Evolutionary conservation across 2,329 filamentous ascomycete genomes (phyloP), one percentile per base, ranked within the genome.

Genomic region (Nigrospora sphaerica): DNA sequence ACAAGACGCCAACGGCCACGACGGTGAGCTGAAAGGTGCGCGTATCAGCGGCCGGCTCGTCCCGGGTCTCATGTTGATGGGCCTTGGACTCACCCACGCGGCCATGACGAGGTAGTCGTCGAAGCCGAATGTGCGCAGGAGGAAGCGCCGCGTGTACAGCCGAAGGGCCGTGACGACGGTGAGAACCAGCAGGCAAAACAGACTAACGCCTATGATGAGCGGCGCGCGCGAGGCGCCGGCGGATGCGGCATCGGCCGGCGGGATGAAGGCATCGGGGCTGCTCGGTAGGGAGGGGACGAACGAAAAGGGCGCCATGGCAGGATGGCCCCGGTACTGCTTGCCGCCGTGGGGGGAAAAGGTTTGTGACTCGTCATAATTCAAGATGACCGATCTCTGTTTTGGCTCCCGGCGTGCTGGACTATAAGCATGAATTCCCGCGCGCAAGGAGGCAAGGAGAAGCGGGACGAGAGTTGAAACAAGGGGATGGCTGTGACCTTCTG

Each of bases 141-240:
- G 31, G n/a, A 46, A 31, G 14, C 40, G 31, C 4, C 44, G 44
- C 37, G 44, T 46, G 12, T 46, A 46, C 12, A 46, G 34, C 14
- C 44, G 31, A 16, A 35, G 12, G 3, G 16, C 12, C 2, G 34
- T 33, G 32, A 35, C 32, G 18, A 28, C 14, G 12, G 32, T 35
- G 12, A 32, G 31, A 11, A 43, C 5, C 11, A 19, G 3, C n/a
- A 35, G 33, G 32, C 23, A 19, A 7, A 12, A 17, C 2, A 16
- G 5, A 12, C 14, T 36, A 4, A 33, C 39, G 28, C 28, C n/a
- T 23, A 32, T 32, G 31, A 32, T 12, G 28, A 42, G 3, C 2
- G 39, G 11, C 3, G 10, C 39, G 13, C 39, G 39, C 23, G 39
- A 42, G 16, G 32, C 39, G 31, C 12, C 12, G 19, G 39, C 39